Base-by-base conservation (phyloP, 441 rosid genomes). In the Erodium chrysanthum region DNA sequence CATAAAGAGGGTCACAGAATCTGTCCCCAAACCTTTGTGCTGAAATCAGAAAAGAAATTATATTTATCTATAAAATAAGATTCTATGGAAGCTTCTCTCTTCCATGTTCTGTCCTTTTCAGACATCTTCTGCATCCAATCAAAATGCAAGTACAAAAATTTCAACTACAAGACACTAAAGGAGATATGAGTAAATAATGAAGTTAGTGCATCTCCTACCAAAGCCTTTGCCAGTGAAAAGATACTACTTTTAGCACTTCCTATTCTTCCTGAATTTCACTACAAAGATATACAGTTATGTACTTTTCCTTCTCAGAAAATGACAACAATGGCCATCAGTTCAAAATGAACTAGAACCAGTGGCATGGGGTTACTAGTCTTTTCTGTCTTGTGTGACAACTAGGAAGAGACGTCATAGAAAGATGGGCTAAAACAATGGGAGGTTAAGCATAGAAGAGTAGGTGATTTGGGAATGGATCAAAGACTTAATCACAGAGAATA, bases 401-500 rank as follows among this genome's bases (percentile, higher is more conserved):
- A 11, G 50, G n/a, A 44, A 44, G 50, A 44, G 50, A 73, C 73
- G 44, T 59, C 56, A 33, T 48, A 65, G 42, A 59, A 21, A 8
- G 61, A 54, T 10, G 27, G 25, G 23, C 25, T 18, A 54, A 54
- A 54, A 54, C 18, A 18, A 54, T 20, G 61, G 61, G 20, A 2
- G 25, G 27, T 21, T 18, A 54, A 20, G 61, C 10, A 54, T 54
- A 20, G 22, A 12, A 7, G 69, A 70, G 73, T 14, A 44, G 15
- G 17, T 17, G 4, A 11, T 44, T 44, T 44, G 50, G 50, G 4
- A 9, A 44, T 2, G 27, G 25, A 81, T 76, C 73, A 79, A 78
- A 73, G 67, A 78, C 73, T 78, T 72, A 78, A 81, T 75, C 66
- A 77, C 74, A 92, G 86, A 66, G 96, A 79, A 52, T 86, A 86